Evolutionary conservation across 2,329 filamentous ascomycete species (phyloP), one percentile per base, ranked within the genome.

Genomic region (Gnomoniopsis smithogilvyi): DNA sequence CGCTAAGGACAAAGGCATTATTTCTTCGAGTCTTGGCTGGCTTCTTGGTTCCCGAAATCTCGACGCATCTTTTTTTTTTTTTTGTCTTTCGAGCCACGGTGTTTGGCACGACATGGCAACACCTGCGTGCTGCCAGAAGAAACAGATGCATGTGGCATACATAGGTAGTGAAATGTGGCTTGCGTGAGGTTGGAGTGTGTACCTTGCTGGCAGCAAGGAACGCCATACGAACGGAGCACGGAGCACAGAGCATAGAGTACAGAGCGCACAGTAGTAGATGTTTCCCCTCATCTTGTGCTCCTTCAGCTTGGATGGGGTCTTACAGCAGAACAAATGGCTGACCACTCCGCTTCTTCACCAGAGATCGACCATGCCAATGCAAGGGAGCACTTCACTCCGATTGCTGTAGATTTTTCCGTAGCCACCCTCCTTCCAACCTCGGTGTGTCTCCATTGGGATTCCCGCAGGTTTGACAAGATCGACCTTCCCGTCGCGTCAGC

Each of bases 241-340:
- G n/a, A 19, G 50, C 48, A 48, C 41, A 45, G 15, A 19, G 38
- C 38, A 49, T 52, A 41, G 47, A 41, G 48, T 46, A 54, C 49
- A 26, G 54, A 54, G 46, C n/a, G n/a, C 53, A n/a, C n/a, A n/a
- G 54, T 53, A 15, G 19, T 56, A 24, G 47, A 49, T 48, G n/a
- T 47, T 50, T 51, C 58, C 61, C 61, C 61, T 63, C 61, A 63
- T 63, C 51, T 59, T 59, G 61, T 63, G 51, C 43, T 56, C 48
- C 61, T 48, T 59, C 45, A 36, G 26, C 36, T 19, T 38, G 41
- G 41, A 59, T 56, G 34, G 47, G 50, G 43, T 61, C 55, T 43
- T 33, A 61, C 51, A 30, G 51, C 41, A 60, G 38, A 33, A 30
- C n/a, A 10, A 50, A 50, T 47, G 49, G 50, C 26, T 19, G 36